Conservation (phyloP, 202 grass and related monocot genomes). For the Panicum hallii region DNA sequence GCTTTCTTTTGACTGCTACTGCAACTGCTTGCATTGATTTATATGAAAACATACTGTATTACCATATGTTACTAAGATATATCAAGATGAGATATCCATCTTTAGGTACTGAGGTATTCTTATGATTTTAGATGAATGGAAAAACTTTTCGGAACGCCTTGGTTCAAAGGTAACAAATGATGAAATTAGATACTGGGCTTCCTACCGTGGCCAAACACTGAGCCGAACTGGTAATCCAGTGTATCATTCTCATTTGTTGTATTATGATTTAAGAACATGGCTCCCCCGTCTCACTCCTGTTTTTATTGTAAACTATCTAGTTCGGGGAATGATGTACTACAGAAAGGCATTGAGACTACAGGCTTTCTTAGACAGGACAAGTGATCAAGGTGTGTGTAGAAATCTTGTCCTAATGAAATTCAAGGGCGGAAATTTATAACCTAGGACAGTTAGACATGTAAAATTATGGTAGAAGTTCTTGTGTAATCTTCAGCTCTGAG, state of each 20-base stretch:
- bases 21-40: slow-evolving; percentile 13
- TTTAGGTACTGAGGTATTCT: slow-evolving; percentile 29
- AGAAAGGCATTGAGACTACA: slow-evolving; percentile 77
- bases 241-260: slow-evolving; percentile 24
- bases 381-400: slow-evolving; percentile 59
- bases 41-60: slow-evolving; percentile 3
- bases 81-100: neutral
- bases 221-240: slow-evolving; percentile 82
- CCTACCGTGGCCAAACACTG: slow-evolving; percentile 93
- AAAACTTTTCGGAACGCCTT: slow-evolving; percentile 81
- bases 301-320: slow-evolving; percentile 53
- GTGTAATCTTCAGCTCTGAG: slow-evolving; percentile 9
- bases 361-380: slow-evolving; percentile 78
- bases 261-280: slow-evolving; percentile 4
- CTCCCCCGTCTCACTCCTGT: slow-evolving; percentile 38
- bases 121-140: slow-evolving; percentile 77
- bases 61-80: slow-evolving; percentile 37
- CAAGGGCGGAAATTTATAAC: neutral
- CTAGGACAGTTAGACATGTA: slow-evolving; percentile 3
- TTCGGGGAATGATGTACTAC: slow-evolving; percentile 97
- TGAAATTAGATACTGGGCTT: slow-evolving; percentile 90
- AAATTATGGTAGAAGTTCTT: slow-evolving; percentile 8
- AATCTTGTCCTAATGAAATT: slow-evolving; percentile 18
- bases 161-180: slow-evolving; percentile 60
- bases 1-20: slow-evolving; percentile 20